Conservation (phyloP, 305 asterid genomes). For the Andrographis paniculata region DNA sequence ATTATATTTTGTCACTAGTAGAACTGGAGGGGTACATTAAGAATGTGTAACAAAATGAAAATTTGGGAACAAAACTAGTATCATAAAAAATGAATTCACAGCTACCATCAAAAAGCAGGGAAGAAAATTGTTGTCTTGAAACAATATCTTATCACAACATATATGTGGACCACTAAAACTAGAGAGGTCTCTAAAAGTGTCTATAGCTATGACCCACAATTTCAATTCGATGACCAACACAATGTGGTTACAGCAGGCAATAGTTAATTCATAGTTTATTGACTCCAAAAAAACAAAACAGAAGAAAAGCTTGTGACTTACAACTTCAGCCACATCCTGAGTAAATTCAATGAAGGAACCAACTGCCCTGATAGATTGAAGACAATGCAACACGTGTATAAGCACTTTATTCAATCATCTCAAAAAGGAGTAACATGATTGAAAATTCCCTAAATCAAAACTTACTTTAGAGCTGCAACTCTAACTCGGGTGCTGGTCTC, state of each 20-base stretch:
- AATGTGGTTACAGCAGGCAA: too few species aligned
- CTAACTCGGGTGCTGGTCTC: constrained; percentile 93
- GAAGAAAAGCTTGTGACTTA: constrained; percentile 37
- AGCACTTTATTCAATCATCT: constrained; percentile 12
- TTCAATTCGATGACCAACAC: constrained; percentile 3
- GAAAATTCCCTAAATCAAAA: constrained; percentile 18
- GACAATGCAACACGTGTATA: constrained; percentile 18
- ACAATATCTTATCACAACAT: too few species aligned
- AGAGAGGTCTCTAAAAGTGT: too few species aligned
- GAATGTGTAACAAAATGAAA: too few species aligned
- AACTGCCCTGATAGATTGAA: constrained; percentile 75
- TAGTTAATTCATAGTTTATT: background rate
- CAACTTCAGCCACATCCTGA: constrained; percentile 84
- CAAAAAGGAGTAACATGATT: constrained; percentile 5
- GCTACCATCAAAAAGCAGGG: too few species aligned
- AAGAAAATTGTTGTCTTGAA: too few species aligned
- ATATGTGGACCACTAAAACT: too few species aligned
- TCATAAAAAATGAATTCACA: too few species aligned
- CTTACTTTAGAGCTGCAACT: constrained; percentile 97
- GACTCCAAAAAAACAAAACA: constrained; percentile 8
- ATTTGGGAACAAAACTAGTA: too few species aligned
- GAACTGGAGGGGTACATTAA: too few species aligned
- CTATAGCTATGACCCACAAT: too few species aligned
- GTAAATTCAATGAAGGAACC: constrained; percentile 98
- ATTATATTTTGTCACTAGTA: too few species aligned